phyloP scores from a whole-genome alignment of 1,284 basidiomycete genomes.

The Sporisorium reilianum region DNA sequence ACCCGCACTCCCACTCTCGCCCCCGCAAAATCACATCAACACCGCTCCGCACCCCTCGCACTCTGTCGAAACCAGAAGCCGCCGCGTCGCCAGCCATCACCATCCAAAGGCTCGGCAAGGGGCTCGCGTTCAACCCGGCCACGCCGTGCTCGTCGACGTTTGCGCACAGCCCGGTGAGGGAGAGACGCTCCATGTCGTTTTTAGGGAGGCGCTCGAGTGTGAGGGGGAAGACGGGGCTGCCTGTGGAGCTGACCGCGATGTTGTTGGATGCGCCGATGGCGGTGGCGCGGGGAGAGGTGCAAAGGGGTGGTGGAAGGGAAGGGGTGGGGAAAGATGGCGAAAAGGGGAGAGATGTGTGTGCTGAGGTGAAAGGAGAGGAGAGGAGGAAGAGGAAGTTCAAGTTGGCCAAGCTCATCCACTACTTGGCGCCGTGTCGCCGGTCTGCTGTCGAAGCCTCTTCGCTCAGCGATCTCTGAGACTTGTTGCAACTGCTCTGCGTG shows the following conservation, averaged over 20 bases:
- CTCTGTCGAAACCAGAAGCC: not conserved
- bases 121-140: constrained; percentile 12
- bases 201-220: not conserved
- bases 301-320: not conserved
- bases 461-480: not conserved
- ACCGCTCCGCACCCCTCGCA: not conserved
- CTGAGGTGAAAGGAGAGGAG: not conserved
- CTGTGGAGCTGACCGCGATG: not conserved
- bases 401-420: not conserved
- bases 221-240: not conserved
- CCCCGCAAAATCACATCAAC: not conserved
- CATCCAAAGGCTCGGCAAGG: constrained; percentile 28
- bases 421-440: not conserved
- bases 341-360: too few species aligned
- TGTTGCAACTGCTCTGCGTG: not conserved
- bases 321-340: not conserved
- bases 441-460: not conserved
- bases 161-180: not conserved
- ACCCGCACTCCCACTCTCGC: not conserved
- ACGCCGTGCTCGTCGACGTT: not conserved
- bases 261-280: not conserved
- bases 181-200: not conserved
- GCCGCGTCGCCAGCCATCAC: not conserved
- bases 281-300: too few species aligned
- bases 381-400: not conserved